These are phyloP conservation scores for Turnera subulata DNA, from an alignment of 345 rosid species.

Conservation along the genomic window DNA sequence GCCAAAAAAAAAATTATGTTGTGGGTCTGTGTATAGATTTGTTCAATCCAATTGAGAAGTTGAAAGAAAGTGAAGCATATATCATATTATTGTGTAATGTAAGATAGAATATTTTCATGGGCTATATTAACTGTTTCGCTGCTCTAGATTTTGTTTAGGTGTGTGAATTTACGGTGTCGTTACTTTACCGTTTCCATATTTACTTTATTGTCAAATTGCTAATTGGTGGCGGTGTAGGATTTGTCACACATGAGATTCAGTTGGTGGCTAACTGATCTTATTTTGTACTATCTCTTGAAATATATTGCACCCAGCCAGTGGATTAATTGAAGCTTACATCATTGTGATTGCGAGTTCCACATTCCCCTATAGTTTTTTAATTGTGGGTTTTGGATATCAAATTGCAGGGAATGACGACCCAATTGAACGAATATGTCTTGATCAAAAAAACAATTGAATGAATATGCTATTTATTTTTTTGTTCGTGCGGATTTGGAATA, in stretches of 20 bases:
- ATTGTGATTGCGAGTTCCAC: too few species aligned
- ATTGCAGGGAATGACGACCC: too few species aligned
- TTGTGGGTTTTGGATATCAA: too few species aligned
- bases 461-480: too few species aligned
- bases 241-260: slow-evolving; percentile 38
- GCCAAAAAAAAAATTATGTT: too few species aligned
- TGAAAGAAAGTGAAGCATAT: slow-evolving; percentile 22
- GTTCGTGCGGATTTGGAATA: too few species aligned
- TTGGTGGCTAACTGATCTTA: slow-evolving; percentile 41
- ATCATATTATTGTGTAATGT: slow-evolving; percentile 10
- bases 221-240: slow-evolving; percentile 10
- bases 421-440: too few species aligned
- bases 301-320: too few species aligned
- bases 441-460: too few species aligned
- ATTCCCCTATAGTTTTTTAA: too few species aligned
- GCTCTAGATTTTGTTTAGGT: background rate
- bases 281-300: background rate
- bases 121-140: background rate
- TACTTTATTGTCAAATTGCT: slow-evolving; percentile 13
- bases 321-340: too few species aligned
- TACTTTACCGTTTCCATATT: slow-evolving; percentile 2
- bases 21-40: slow-evolving; percentile 35
- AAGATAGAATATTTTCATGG: slow-evolving; percentile 6
- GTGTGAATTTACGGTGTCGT: background rate
- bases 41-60: slow-evolving; percentile 12